Conservation (phyloP, 345 rosid genomes). For the Tarenaya hassleriana region DNA sequence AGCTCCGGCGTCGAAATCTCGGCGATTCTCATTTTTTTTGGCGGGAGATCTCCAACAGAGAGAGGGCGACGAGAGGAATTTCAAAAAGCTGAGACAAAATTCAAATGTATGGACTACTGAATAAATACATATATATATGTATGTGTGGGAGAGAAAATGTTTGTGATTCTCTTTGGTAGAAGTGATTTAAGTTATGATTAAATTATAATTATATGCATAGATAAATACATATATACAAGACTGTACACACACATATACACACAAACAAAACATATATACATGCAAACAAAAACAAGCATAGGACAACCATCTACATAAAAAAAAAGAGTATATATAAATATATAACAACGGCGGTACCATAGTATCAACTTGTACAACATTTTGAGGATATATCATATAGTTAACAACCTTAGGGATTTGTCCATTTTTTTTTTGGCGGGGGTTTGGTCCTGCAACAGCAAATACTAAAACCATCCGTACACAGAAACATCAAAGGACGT, state of each 20-base stretch:
- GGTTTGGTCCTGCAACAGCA: slow-evolving; percentile 33
- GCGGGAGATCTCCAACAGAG: slow-evolving; percentile 25
- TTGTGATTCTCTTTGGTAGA: neutral
- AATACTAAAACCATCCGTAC: slow-evolving; percentile 69
- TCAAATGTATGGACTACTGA: too few relatives aligned
- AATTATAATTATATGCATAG: too few relatives aligned
- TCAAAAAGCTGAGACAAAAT: slow-evolving; percentile 9
- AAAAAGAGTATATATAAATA: too few relatives aligned
- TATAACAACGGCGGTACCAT: slow-evolving; percentile 9
- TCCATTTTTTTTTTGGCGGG: slow-evolving; percentile 25
- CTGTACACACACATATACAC: too few relatives aligned
- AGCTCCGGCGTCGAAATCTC: slow-evolving; percentile 66
- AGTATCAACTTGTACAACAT: slow-evolving; percentile 40
- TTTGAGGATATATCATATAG: slow-evolving; percentile 39
- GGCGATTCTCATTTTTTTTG: slow-evolving; percentile 62
- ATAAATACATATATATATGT: too few relatives aligned
- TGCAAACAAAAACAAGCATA: too few relatives aligned
- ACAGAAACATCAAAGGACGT: slow-evolving; percentile 33
- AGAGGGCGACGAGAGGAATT: neutral
- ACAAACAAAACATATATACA: too few relatives aligned
- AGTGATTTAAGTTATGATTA: too few relatives aligned
- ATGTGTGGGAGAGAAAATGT: too few relatives aligned
- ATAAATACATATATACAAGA: too few relatives aligned
- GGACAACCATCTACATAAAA: too few relatives aligned
- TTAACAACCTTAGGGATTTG: slow-evolving; percentile 31